A percentile compares a stretch with the other conserved stretches of the same genome.
Conservation (phyloP, 108 stramenopile species). For the Nannochloropsis gaditana region DNA sequence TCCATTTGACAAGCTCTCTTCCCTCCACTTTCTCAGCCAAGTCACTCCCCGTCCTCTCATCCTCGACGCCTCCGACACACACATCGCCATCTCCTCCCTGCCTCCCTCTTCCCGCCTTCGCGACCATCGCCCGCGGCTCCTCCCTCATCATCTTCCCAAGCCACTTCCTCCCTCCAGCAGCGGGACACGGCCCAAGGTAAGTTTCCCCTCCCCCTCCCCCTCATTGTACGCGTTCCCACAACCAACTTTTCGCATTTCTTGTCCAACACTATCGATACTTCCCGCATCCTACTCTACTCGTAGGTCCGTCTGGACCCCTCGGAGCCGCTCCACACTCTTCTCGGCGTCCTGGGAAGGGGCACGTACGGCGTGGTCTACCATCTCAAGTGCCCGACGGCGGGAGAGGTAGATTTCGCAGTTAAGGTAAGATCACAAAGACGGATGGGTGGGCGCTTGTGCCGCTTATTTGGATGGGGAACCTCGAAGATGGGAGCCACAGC, state of each 20-base stretch:
- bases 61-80: neutral
- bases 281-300: neutral
- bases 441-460: neutral
- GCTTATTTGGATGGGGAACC: neutral
- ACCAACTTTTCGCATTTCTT: neutral
- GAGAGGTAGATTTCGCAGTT: neutral
- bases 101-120: neutral
- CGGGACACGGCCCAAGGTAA: neutral
- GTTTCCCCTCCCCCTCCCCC: neutral
- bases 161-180: neutral
- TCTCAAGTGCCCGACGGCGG: neutral
- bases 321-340: neutral
- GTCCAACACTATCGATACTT: neutral
- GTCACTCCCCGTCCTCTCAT: slow-evolving; percentile 12
- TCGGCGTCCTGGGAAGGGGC: slow-evolving; percentile 1
- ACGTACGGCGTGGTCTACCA: slow-evolving; percentile 9
- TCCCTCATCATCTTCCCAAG: slow-evolving; percentile 19
- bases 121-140: neutral
- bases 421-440: neutral
- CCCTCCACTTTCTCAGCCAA: neutral
- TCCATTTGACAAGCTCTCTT: neutral
- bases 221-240: neutral
- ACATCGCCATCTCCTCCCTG: slow-evolving; percentile 2
- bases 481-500: neutral
- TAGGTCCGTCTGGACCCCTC: slow-evolving; percentile 19